Conservation (phyloP, 1,139 yeast species). For the Hanseniaspora uvarum region DNA sequence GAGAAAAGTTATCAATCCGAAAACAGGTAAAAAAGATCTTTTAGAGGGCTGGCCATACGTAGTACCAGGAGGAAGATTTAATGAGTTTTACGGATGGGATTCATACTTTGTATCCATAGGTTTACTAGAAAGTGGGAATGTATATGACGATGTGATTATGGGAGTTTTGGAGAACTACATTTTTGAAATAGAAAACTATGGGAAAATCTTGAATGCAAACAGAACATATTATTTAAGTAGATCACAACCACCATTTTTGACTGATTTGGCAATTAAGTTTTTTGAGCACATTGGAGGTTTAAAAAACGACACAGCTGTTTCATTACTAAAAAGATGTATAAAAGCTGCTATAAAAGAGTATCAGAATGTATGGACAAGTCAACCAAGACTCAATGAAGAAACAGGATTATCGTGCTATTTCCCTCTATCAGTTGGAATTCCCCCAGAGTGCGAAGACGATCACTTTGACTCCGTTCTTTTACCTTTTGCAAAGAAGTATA, state of each 20-base stretch:
- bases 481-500: constrained; percentile 60
- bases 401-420: constrained; percentile 85
- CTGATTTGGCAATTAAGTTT: constrained; percentile 78
- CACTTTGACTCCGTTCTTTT: constrained; percentile 68
- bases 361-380: constrained; percentile 62
- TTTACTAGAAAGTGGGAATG: constrained; percentile 47
- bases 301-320: constrained; percentile 40
- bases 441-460: constrained; percentile 91
- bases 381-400: constrained; percentile 62
- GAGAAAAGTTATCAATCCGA: constrained; percentile 40
- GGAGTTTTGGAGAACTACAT: constrained; percentile 92
- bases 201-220: constrained; percentile 88
- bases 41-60: constrained; percentile 67
- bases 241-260: constrained; percentile 95
- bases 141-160: constrained; percentile 56
- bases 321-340: constrained; percentile 55
- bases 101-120: constrained; percentile 90
- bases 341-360: constrained; percentile 83
- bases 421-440: constrained; percentile 83
- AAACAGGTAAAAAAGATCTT: constrained; percentile 40
- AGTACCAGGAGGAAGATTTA: constrained; percentile 96
- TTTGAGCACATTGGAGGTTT: constrained; percentile 47
- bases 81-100: constrained; percentile 97
- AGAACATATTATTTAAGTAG: constrained; percentile 83
- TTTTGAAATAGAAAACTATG: constrained; percentile 81